Evolutionary conservation across 2,329 filamentous ascomycete species (phyloP).

Genomic region (Chaetomiaceae sp.): DNA sequence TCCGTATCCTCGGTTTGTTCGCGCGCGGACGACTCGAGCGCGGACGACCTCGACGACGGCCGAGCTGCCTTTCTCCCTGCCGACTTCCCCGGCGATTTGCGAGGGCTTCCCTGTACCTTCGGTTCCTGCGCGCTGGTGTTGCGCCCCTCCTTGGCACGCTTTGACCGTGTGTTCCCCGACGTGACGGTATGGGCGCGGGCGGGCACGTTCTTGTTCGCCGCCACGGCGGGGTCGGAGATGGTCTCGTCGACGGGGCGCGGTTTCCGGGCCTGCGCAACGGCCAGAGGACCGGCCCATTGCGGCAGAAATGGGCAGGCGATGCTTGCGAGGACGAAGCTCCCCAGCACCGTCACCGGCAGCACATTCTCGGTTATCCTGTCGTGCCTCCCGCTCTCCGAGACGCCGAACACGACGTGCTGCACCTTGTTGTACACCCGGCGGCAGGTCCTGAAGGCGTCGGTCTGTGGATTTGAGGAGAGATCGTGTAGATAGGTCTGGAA

Average conservation of each 20-base stretch:
- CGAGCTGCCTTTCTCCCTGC: constrained; percentile 13
- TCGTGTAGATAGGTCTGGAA: constrained; percentile 86
- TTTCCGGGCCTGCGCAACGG: constrained; percentile 74
- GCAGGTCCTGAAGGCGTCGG: constrained; percentile 74
- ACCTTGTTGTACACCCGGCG: constrained; percentile 82
- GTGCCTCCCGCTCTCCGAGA: constrained; percentile 59
- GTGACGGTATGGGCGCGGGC: constrained; percentile 64
- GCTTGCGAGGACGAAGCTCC: constrained; percentile 72
- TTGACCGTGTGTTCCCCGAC: constrained; percentile 43
- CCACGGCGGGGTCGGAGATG: constrained; percentile 47
- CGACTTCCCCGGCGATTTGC: constrained; percentile 15
- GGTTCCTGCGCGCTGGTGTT: constrained; percentile 40
- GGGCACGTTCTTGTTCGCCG: constrained; percentile 45
- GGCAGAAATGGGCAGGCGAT: constrained; percentile 69
- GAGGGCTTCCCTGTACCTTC: constrained; percentile 22
- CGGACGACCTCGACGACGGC: constrained; percentile 20
- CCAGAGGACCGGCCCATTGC: constrained; percentile 72
- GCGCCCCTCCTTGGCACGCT: constrained; percentile 41
- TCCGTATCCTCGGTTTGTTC: constrained; percentile 35
- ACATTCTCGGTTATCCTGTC: constrained; percentile 79
- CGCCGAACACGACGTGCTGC: constrained; percentile 78
- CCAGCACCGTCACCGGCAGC: constrained; percentile 71
- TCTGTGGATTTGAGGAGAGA: constrained; percentile 66
- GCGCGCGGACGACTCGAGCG: constrained; percentile 23
- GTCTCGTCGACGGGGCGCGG: constrained; percentile 58